A percentile compares a stretch with the other conserved stretches of the same genome.
Conservation (phyloP, 345 rosid genomes). For the Eucalyptus tenuipes region DNA sequence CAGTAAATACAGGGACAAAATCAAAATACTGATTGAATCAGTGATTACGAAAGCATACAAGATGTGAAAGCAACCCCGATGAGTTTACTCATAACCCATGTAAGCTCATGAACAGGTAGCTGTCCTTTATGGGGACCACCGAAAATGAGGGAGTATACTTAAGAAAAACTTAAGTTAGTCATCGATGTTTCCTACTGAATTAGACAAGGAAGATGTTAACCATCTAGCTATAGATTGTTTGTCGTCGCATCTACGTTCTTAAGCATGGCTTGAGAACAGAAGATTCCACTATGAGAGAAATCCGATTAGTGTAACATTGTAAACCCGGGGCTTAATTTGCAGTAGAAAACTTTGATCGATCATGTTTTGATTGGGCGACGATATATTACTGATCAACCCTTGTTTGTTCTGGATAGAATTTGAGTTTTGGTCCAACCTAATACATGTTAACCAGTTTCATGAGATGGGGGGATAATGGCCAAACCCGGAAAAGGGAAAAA, state of each 20-base stretch:
- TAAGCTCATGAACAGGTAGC: background rate
- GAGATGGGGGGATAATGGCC: background rate
- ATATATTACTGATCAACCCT: background rate
- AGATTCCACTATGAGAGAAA: background rate
- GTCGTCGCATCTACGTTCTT: background rate
- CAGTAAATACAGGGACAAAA: background rate
- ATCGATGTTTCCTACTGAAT: background rate
- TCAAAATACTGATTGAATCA: background rate
- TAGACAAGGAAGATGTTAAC: background rate
- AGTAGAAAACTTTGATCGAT: background rate
- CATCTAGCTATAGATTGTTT: background rate
- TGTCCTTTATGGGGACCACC: background rate
- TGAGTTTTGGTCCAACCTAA: background rate
- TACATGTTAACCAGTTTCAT: background rate
- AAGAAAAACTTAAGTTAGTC: background rate
- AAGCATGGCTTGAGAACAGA: background rate
- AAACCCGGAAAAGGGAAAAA: background rate
- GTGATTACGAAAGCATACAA: background rate
- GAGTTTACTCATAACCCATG: background rate
- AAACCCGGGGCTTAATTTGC: background rate
- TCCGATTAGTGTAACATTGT: background rate
- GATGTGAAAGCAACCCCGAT: background rate
- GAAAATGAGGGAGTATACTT: background rate
- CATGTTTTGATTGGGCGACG: background rate
- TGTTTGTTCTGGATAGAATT: background rate